These are phyloP conservation scores for Cryptococcus maquisensis DNA, from an alignment of 1,284 basidiomycete genomes.

Conservation along the genomic window DNA sequence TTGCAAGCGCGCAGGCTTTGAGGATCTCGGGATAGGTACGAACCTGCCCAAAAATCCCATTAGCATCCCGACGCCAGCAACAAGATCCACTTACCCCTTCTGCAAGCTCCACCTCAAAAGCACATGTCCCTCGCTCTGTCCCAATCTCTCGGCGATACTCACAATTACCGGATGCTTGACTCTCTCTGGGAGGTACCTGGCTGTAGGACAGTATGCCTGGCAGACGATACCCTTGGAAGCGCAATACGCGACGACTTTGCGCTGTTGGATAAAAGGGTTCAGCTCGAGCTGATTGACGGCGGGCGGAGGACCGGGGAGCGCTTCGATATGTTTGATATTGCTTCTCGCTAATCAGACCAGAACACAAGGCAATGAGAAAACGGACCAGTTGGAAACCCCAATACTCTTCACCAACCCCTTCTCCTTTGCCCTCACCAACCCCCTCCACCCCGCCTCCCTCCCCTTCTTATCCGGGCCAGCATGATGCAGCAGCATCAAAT, in stretches of 20 bases:
- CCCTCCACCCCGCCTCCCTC: conserved; percentile 25
- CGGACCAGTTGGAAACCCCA: conserved; percentile 72
- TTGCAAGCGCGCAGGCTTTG: conserved; percentile 60
- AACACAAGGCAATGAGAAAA: conserved; percentile 3
- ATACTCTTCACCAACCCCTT: conserved; percentile 64
- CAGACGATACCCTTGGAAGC: conserved; percentile 61
- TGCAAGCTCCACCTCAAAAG: conserved; percentile 79
- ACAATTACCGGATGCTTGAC: conserved; percentile 58
- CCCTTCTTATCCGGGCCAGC: conserved; percentile 25
- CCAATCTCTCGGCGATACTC: conserved; percentile 59
- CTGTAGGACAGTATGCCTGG: conserved; percentile 71
- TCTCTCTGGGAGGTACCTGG: conserved; percentile 54
- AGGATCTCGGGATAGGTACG: conserved; percentile 71
- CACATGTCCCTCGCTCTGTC: conserved; percentile 65
- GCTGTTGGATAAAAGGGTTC: conserved; percentile 78
- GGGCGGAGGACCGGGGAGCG: conserved; percentile 64
- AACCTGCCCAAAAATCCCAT: conserved; percentile 48
- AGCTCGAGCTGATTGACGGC: conserved; percentile 82
- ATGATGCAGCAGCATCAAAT: conserved; percentile 68
- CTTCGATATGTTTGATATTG: conserved; percentile 70
- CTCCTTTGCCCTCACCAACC: conserved; percentile 44
- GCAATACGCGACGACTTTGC: conserved; percentile 72
- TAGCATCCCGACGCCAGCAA: conserved; percentile 51
- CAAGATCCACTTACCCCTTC: conserved; percentile 57
- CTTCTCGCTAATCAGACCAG: conserved; percentile 46